Conservation (phyloP, 495 filamentous ascomycete genomes). For the Chaetomium cochliodes region DNA sequence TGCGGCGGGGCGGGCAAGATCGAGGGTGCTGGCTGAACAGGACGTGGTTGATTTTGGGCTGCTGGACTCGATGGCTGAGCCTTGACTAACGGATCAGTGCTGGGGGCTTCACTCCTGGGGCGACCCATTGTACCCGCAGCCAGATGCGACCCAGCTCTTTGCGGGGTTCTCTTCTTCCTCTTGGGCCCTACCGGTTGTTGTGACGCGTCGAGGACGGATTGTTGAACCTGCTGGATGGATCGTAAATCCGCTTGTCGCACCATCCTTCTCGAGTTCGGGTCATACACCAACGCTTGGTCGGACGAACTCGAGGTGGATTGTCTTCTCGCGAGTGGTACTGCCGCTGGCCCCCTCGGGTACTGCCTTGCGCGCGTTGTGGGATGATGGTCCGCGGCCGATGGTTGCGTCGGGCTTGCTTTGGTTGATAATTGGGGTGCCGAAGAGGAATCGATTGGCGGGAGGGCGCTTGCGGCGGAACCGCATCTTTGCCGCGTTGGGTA, state of each 20-base stretch:
- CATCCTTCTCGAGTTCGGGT: slow-evolving; percentile 58
- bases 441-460: slow-evolving; percentile 15
- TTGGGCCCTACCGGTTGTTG: slow-evolving; percentile 52
- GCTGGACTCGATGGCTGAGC: slow-evolving; percentile 29
- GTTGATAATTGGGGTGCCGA: slow-evolving; percentile 8
- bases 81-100: slow-evolving; percentile 38
- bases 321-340: slow-evolving; percentile 22
- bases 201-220: slow-evolving; percentile 45
- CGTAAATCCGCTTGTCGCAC: slow-evolving; percentile 41
- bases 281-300: slow-evolving; percentile 50
- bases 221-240: slow-evolving; percentile 42
- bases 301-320: slow-evolving; percentile 30
- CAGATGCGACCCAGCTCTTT: slow-evolving; percentile 37
- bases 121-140: slow-evolving; percentile 40
- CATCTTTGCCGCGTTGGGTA: slow-evolving; percentile 56
- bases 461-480: slow-evolving; percentile 37
- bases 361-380: slow-evolving; percentile 4
- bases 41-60: slow-evolving; percentile 7
- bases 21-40: background rate
- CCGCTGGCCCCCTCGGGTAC: slow-evolving; percentile 9
- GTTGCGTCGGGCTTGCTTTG: background rate
- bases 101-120: slow-evolving; percentile 29
- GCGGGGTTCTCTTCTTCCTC: slow-evolving; percentile 51
- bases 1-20: background rate
- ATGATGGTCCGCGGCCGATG: slow-evolving; percentile 1